Evolutionary conservation across 495 filamentous ascomycete genomes (phyloP), one percentile per base, ranked within the genome.

Genomic region (Penicillium pancosmium): DNA sequence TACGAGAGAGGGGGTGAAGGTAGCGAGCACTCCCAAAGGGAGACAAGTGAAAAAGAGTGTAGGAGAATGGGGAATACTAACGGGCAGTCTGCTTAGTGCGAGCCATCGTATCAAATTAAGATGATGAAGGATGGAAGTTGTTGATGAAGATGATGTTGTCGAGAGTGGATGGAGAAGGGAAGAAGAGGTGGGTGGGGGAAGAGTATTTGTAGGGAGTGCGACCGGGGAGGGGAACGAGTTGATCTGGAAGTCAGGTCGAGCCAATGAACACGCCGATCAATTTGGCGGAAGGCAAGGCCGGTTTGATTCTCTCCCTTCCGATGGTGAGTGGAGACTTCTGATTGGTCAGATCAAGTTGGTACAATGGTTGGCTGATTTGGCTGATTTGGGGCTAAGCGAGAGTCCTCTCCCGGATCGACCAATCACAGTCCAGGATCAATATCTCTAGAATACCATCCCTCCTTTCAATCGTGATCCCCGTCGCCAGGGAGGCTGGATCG

Each of bases 1-100:
- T 6, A 7, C 27, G 2, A 31, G 27, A 31, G 8, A 1, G 27
- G 2, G 36, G 18, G 12, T n/a, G 23, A 3, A 18, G 10, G 38
- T 6, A 31, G 27, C 27, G 8, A 9, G 8, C 27, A 31, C 27
- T 9, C 5, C 4, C 2, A 36, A 55, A 68, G 6, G 41, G n/a
- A 18, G 41, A 19, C 50, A 21, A 21, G 19, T 21, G 60, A 55
- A 59, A 62, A 53, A 23, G 23, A 23, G 23, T 23, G 23, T 1
- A 23, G 3, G 3, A 23, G 23, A 4, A 23, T 2, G 3, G 60
- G 15, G 46, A 13, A 25, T 11, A 86, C 87, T 87, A 91, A 88
- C 94, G 94, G 77, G 94, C 94, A 80, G 94, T 98, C 83, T 98
- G 94, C 91, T 98, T 99, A 70, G 94, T 99, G 78, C 94, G 91